Conservation (phyloP, 345 rosid species). For the Salix udensis region DNA sequence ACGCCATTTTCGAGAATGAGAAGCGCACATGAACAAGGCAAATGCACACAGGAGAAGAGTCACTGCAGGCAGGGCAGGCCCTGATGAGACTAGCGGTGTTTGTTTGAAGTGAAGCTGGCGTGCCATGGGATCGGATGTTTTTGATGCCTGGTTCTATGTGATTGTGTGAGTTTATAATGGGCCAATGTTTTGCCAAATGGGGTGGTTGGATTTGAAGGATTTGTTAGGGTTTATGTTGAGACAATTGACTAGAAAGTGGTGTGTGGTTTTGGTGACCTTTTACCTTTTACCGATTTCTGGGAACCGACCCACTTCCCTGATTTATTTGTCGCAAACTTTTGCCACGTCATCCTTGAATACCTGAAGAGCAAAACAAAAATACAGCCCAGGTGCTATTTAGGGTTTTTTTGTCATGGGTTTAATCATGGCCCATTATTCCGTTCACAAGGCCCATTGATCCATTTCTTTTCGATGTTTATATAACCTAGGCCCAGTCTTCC, state of each 20-base stretch:
- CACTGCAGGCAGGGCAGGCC: slow-evolving; percentile 39
- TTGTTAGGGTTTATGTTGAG: slow-evolving; percentile 9
- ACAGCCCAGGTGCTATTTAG: no score
- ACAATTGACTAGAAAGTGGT: not conserved
- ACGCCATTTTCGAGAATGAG: slow-evolving; percentile 46
- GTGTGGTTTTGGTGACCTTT: slow-evolving; percentile 38
- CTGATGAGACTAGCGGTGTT: slow-evolving; percentile 22
- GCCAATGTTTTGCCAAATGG: slow-evolving; percentile 21
- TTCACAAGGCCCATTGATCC: not conserved
- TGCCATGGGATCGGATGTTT: slow-evolving; percentile 34
- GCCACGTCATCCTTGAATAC: no score
- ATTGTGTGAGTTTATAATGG: not conserved
- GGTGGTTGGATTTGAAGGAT: slow-evolving; percentile 41
- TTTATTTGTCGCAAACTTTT: no score
- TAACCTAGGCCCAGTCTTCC: not conserved
- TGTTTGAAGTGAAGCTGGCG: slow-evolving; percentile 25
- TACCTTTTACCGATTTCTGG: not conserved
- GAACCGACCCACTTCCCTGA: not conserved
- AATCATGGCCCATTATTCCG: not conserved
- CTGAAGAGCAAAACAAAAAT: no score
- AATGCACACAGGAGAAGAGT: slow-evolving; percentile 46
- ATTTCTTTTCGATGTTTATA: not conserved
- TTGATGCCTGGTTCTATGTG: slow-evolving; percentile 3
- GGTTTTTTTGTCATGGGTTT: not conserved
- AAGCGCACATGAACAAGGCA: slow-evolving; percentile 53